Conservation (phyloP, 2,329 filamentous ascomycete genomes). For the Aspergillus unguis region DNA sequence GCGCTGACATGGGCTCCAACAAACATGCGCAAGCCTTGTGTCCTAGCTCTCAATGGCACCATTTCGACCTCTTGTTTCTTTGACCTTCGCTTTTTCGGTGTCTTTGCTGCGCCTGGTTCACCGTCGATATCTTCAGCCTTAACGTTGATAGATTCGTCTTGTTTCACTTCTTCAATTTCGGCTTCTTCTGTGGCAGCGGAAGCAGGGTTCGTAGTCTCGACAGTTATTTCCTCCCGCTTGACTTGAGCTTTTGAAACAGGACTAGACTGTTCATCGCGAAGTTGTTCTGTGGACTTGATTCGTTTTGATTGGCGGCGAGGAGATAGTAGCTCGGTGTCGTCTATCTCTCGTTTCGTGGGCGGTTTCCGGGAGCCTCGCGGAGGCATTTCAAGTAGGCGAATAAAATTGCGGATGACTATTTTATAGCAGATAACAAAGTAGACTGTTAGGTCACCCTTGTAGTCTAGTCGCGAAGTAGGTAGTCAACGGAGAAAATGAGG, state of each 20-base stretch:
- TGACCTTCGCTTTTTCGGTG: constrained; percentile 49
- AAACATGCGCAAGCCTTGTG: constrained; percentile 70
- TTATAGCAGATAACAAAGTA: too few relatives aligned
- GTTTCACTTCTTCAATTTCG: constrained; percentile 14
- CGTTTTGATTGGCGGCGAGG: constrained; percentile 31
- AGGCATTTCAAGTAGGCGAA: constrained; percentile 12
- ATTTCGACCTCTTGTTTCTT: constrained; percentile 53
- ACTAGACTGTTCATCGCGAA: background rate
- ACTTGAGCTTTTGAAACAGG: background rate
- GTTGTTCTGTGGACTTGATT: constrained; percentile 20
- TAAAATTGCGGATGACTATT: background rate
- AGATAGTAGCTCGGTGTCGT: constrained; percentile 21
- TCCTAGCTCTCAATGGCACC: constrained; percentile 66
- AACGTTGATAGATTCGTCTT: constrained; percentile 2
- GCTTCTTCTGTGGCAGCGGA: constrained; percentile 16
- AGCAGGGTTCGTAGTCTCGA: constrained; percentile 7
- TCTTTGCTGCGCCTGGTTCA: constrained; percentile 48
- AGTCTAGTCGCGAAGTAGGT: background rate
- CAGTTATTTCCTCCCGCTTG: constrained; percentile 3
- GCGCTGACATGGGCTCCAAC: constrained; percentile 90
- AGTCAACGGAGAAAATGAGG: background rate
- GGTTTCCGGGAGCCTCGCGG: constrained; percentile 17
- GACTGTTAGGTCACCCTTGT: too few relatives aligned
- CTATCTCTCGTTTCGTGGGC: constrained; percentile 26
- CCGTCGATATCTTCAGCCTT: constrained; percentile 23